Conservation (phyloP, 2,329 filamentous ascomycete genomes). For the Arthrinium puccinioides region DNA sequence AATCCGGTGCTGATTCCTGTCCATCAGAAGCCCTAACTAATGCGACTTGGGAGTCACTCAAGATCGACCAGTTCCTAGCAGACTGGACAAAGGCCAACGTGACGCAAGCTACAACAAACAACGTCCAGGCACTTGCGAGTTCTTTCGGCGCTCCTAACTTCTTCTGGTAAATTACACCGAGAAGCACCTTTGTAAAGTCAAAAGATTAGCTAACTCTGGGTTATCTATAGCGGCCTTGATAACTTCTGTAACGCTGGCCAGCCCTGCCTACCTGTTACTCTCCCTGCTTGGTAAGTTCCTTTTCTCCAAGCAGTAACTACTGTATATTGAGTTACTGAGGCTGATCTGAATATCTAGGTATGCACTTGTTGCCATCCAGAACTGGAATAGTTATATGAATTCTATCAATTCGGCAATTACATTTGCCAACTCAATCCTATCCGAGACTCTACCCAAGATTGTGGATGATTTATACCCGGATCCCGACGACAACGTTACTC, state of each 20-base stretch:
- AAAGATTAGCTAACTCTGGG: too few species aligned
- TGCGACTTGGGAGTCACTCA: constrained; percentile 1
- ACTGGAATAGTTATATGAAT: constrained; percentile 5
- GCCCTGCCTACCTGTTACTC: background rate
- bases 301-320: too few species aligned
- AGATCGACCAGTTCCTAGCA: constrained; percentile 1
- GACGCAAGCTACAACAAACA: background rate
- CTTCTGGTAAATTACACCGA: too few species aligned
- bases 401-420: constrained; percentile 2
- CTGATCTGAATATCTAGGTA: too few species aligned
- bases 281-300: constrained; percentile 1
- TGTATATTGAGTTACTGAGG: too few species aligned
- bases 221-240: background rate
- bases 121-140: constrained; percentile 1
- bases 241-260: constrained; percentile 3
- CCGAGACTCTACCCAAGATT: background rate
- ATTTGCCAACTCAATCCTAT: background rate
- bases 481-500: constrained; percentile 1
- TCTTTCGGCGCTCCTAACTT: constrained; percentile 3
- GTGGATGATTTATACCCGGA: background rate
- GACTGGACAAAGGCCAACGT: constrained; percentile 1
- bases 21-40: background rate
- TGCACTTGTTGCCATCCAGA: constrained; percentile 3
- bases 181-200: too few species aligned
- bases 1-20: background rate